Base-by-base conservation (phyloP, 2,329 filamentous ascomycete genomes). In the Colletotrichum liriopes region DNA sequence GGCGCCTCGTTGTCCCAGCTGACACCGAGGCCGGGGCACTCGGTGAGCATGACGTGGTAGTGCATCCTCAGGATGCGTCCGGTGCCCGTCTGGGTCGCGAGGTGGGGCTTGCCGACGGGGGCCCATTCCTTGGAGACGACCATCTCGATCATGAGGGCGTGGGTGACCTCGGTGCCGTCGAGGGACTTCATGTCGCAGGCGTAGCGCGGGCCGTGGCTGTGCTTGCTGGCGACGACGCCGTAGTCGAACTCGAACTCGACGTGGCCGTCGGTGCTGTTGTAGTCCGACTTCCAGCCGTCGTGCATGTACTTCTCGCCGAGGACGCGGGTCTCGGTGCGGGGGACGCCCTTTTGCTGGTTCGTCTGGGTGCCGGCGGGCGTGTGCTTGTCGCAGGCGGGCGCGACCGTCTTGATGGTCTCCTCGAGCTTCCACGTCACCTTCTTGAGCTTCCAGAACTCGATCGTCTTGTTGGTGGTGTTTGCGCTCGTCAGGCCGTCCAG, bases 1-100 rank as follows among this genome's bases (percentile, higher is more conserved):
- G 96, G 96, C 78, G 94, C 92, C 85, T 99, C 96, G 83, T 98
- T 96, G 77, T 98, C 96, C 96, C 96, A 99, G 76, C 93, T 94
- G 77, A 99, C 95, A 62, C 96, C 95, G 80, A 98, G 89, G 23
- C 96, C 96, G 26, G 90, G 90, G 72, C 94, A 90, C 83, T 97
- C 93, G 5, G 95, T 98, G 67, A 98, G 88, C 69, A 91, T 86
- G 65, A 96, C 87, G 77, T 90, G 91, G 85, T 98, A 98, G 81
- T 97, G 94, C 89, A 98, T 98, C 75, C 96, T 90, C 73, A 99
- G 86, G 64, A 98, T 96, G 74, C 96, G 91, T 0, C 96, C 96
- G 2, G 95, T 93, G 73, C 96, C 96, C 0, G 96, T 98, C 61
- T 95, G 94, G 0, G 94, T 95, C 59, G 94, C 89, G 62, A 94